Conservation (phyloP, 202 grass and related monocot genomes). For the Cymbopogon flexuosus region DNA sequence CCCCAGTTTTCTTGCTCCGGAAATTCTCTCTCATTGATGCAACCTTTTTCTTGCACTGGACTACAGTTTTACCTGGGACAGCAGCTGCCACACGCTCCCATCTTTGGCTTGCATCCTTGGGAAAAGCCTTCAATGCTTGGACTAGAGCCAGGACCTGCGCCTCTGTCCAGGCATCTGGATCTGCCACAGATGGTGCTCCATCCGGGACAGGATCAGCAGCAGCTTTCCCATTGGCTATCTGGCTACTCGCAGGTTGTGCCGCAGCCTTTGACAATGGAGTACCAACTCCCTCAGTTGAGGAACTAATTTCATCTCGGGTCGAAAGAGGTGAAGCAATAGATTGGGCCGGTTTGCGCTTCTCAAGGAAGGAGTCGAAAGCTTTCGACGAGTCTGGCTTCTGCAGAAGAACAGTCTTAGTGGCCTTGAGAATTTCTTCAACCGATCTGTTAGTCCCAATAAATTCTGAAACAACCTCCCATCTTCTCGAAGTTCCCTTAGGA, state of each 20-base stretch:
- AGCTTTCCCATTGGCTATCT: constrained; percentile 32
- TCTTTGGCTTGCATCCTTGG: constrained; percentile 85
- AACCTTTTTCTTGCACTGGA: constrained; percentile 98
- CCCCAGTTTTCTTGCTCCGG: constrained; percentile 61
- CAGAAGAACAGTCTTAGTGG: constrained; percentile 83
- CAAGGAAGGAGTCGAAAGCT: constrained; percentile 19
- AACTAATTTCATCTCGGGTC: constrained; percentile 48
- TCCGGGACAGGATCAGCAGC: constrained; percentile 34
- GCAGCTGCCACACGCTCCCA: constrained; percentile 96
- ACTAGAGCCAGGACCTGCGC: constrained; percentile 74
- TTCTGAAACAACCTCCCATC: constrained; percentile 94
- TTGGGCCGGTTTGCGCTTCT: constrained; percentile 45
- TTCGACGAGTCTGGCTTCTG: constrained; percentile 92
- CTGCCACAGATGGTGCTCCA: constrained; percentile 37
- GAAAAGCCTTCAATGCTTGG: constrained; percentile 89
- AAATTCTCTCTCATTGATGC: constrained; percentile 77
- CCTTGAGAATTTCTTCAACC: constrained; percentile 91
- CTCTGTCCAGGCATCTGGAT: constrained; percentile 83
- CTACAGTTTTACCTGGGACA: constrained; percentile 84
- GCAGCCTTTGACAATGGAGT: constrained; percentile 23
- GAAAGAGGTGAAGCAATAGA: constrained; percentile 81
- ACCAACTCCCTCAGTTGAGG: constrained; percentile 25
- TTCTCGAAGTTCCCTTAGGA: constrained; percentile 76
- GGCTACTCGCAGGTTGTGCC: constrained; percentile 36
- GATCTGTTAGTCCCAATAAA: constrained; percentile 84